These are phyloP conservation scores for Colletotrichum australisinense DNA, from an alignment of 2,329 filamentous ascomycete genomes.

Conservation along the genomic window DNA sequence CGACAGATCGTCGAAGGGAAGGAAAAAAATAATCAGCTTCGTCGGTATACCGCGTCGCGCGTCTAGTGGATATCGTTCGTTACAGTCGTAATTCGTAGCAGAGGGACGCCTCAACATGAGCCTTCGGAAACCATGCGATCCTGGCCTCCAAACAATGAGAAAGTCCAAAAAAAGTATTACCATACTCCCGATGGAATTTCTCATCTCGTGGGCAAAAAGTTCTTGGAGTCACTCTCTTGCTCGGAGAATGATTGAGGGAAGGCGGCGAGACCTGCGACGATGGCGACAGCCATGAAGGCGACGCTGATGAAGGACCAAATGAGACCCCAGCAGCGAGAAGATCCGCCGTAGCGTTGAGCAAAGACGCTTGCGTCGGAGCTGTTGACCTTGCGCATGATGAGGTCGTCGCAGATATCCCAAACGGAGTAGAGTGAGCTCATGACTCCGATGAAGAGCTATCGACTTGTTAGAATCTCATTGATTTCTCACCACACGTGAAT, in stretches of 20 bases:
- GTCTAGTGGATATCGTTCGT: background rate
- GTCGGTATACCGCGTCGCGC: background rate
- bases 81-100: background rate
- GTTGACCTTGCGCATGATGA: constrained; percentile 85
- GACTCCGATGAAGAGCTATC: constrained; percentile 81
- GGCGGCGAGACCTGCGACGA: constrained; percentile 81
- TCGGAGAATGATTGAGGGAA: constrained; percentile 78
- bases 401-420: constrained; percentile 88
- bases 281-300: constrained; percentile 77
- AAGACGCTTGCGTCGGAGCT: constrained; percentile 84
- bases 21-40: background rate
- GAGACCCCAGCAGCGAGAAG: constrained; percentile 83
- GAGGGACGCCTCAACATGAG: background rate
- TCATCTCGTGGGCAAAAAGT: constrained; percentile 67
- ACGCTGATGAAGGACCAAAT: constrained; percentile 82
- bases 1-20: background rate
- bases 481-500: no score
- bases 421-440: constrained; percentile 85
- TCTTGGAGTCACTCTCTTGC: constrained; percentile 75
- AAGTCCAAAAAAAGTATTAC: no score
- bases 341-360: constrained; percentile 81
- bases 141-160: background rate
- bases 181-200: background rate
- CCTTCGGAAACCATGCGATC: background rate
- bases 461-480: background rate